phyloP scores from a whole-genome alignment of 2,329 filamentous ascomycete species.

The Stagonosporopsis tanaceti region DNA sequence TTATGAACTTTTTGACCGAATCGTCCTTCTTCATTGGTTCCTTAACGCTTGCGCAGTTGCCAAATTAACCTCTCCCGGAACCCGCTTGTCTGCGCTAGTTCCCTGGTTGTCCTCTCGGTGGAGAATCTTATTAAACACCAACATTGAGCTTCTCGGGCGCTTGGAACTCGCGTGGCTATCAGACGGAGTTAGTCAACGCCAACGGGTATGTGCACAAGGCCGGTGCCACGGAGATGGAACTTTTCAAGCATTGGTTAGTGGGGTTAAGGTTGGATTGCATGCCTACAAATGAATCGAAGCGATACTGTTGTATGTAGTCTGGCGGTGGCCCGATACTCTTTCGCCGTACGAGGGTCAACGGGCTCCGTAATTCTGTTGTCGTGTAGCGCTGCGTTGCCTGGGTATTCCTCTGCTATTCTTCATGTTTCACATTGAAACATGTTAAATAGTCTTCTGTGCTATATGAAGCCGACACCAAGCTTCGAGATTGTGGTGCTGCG shows the following conservation, averaged over 20 bases:
- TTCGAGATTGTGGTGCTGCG: not conserved
- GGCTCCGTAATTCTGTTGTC: not conserved
- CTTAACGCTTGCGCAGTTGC: not conserved
- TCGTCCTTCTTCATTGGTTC: not conserved
- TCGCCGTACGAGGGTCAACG: not conserved
- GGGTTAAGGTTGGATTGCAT: not conserved
- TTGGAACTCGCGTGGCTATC: not conserved
- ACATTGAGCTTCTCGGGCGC: too few relatives aligned
- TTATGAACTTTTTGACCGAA: not conserved
- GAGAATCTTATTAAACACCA: not conserved
- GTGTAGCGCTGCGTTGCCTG: not conserved
- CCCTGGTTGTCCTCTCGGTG: not conserved
- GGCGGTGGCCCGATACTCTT: not conserved
- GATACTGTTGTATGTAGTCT: not conserved
- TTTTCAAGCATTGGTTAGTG: too few relatives aligned
- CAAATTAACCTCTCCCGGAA: too few relatives aligned
- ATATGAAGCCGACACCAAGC: not conserved
- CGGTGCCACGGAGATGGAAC: too few relatives aligned
- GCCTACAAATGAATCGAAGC: not conserved
- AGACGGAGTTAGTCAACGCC: not conserved
- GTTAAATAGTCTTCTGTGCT: not conserved
- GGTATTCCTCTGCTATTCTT: not conserved
- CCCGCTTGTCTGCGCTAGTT: not conserved
- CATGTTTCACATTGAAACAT: not conserved
- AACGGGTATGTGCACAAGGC: too few relatives aligned